Conservation (phyloP, 2,329 filamentous ascomycete genomes). For the Monosporascus sp. region DNA sequence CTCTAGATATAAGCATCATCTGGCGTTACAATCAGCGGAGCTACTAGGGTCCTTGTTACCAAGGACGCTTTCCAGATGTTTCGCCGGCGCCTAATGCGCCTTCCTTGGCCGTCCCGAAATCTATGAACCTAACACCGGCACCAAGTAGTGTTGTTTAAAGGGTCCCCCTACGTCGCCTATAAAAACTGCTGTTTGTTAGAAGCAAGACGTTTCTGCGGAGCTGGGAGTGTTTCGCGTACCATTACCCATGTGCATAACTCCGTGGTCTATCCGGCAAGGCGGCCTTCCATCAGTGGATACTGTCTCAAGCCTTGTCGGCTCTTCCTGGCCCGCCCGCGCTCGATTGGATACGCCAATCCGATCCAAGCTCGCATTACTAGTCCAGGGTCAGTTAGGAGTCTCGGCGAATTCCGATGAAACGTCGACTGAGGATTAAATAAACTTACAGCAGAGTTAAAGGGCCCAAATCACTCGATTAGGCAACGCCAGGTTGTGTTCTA, state of each 20-base stretch:
- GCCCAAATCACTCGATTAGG: constrained; percentile 9
- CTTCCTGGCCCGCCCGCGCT: not conserved
- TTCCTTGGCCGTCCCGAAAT: constrained; percentile 6
- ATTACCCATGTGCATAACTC: constrained; percentile 4
- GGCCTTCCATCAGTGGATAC: constrained; percentile 4
- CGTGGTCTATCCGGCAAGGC: constrained; percentile 5
- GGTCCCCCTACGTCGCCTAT: constrained; percentile 1
- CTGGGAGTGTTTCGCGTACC: not conserved
- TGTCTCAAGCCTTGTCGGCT: constrained; percentile 4
- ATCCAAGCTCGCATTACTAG: constrained; percentile 10
- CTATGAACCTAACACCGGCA: constrained; percentile 9
- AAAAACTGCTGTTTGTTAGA: constrained; percentile 5
- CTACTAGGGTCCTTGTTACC: not conserved
- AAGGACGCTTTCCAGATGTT: constrained; percentile 3
- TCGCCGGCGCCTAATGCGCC: not conserved
- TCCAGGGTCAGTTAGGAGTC: too few relatives aligned
- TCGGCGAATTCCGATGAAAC: too few relatives aligned
- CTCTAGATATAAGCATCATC: too few relatives aligned
- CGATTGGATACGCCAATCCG: constrained; percentile 4
- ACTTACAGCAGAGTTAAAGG: constrained; percentile 9
- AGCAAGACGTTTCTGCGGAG: not conserved
- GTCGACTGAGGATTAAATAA: not conserved
- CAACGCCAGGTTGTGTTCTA: not conserved
- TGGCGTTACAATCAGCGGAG: too few relatives aligned
- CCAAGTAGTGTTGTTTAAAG: constrained; percentile 5